A percentile compares a stretch with the other conserved stretches of the same genome.
These are phyloP conservation scores for Alternaria alternata DNA, from an alignment of 2,329 filamentous ascomycete genomes.

Conservation along the genomic window DNA sequence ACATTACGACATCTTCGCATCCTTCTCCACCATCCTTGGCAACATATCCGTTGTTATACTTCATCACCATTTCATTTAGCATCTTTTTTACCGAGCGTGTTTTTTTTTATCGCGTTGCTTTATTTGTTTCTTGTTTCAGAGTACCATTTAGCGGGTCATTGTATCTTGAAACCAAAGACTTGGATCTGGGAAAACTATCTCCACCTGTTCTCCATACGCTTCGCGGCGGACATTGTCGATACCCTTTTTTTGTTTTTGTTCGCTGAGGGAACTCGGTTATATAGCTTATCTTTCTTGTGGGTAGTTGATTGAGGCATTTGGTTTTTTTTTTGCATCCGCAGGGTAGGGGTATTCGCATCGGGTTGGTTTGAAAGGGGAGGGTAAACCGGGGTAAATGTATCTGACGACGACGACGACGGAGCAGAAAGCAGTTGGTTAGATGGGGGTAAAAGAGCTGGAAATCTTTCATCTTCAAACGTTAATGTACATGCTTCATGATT, in stretches of 20 bases:
- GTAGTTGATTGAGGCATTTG: conserved; percentile 5
- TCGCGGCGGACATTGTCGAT: conserved; percentile 13
- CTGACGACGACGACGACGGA: not conserved
- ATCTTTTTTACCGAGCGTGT: conserved; percentile 32
- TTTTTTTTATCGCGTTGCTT: conserved; percentile 23
- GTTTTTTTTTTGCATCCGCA: not conserved
- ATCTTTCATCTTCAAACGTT: conserved; percentile 7
- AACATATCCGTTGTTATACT: conserved; percentile 5
- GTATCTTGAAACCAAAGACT: conserved; percentile 6
- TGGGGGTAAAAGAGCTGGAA: conserved; percentile 1
- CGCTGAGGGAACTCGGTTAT: not conserved
- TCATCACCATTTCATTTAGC: conserved; percentile 17
- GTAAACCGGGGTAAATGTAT: not conserved
- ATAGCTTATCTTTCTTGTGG: not conserved
- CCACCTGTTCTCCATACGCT: conserved; percentile 3
- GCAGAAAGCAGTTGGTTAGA: not conserved
- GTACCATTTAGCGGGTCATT: conserved; percentile 37
- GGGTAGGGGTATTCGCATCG: not conserved
- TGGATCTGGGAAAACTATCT: conserved; percentile 1
- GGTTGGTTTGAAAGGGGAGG: not conserved
- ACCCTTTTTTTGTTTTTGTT: conserved; percentile 10
- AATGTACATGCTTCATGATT: conserved; percentile 22
- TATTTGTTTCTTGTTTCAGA: conserved; percentile 14
- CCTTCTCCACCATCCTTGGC: conserved; percentile 33
- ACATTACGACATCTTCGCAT: conserved; percentile 36